phyloP scores from a whole-genome alignment of 306 rosid species.

The Vigna reflexopilosa region DNA sequence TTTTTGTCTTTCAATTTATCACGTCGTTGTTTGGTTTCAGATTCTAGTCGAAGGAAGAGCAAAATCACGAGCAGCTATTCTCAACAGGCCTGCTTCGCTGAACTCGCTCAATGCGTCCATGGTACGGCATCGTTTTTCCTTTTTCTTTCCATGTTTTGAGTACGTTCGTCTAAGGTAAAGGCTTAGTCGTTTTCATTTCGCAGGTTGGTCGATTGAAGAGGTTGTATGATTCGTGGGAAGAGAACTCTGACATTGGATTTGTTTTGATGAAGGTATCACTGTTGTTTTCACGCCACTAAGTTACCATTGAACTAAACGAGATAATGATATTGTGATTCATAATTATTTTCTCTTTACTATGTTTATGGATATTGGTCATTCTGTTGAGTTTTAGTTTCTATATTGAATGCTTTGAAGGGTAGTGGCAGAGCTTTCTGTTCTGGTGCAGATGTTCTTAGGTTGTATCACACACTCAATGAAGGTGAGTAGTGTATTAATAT shows the following conservation, averaged over 20 bases:
- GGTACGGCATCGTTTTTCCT: slow-evolving; percentile 39
- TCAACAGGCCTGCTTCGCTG: slow-evolving; percentile 74
- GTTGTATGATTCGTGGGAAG: slow-evolving; percentile 96
- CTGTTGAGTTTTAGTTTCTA: slow-evolving; percentile 49
- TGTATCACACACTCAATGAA: slow-evolving; percentile 67
- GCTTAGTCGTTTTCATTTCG: slow-evolving; percentile 44
- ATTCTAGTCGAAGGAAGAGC: slow-evolving; percentile 86
- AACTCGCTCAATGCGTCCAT: slow-evolving; percentile 74
- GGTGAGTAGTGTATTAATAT: slow-evolving; percentile 55
- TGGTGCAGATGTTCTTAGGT: slow-evolving; percentile 81
- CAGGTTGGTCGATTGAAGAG: slow-evolving; percentile 86
- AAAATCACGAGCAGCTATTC: slow-evolving; percentile 81
- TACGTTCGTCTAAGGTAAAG: slow-evolving; percentile 16
- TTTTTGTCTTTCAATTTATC: not conserved
- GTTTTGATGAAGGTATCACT: slow-evolving; percentile 86
- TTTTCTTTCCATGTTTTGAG: slow-evolving; percentile 23
- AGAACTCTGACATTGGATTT: slow-evolving; percentile 84
- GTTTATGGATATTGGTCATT: slow-evolving; percentile 26
- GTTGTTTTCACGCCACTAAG: not conserved
- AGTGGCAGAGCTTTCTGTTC: slow-evolving; percentile 92
- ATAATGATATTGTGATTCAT: not conserved
- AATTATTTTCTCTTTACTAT: not conserved
- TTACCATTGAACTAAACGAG: slow-evolving; percentile 23
- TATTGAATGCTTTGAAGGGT: slow-evolving; percentile 68
- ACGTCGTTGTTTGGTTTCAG: slow-evolving; percentile 50